Percentiles rank a stretch among this genome's conserved stretches.
Conservation (phyloP, 2,329 filamentous ascomycete genomes). For the Ophiostoma sp. region DNA sequence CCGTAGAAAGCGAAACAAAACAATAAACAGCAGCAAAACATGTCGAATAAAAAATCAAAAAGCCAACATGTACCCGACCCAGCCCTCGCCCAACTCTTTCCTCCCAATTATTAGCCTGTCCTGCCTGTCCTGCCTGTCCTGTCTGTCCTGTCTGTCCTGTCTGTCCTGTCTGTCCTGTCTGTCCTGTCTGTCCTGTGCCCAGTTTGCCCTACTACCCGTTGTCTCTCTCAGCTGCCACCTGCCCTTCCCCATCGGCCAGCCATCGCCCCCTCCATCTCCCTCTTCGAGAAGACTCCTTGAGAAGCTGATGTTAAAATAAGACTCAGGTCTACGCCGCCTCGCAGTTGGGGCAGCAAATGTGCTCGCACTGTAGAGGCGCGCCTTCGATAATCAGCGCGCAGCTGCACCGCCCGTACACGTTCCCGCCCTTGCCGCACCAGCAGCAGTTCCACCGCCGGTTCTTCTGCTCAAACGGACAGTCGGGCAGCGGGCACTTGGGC, state of each 20-base stretch:
- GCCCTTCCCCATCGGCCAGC: background rate
- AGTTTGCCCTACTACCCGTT: background rate
- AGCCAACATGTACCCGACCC: background rate
- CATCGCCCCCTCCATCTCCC: background rate
- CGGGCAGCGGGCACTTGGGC: slow-evolving; percentile 43
- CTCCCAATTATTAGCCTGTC: background rate
- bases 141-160: too few species aligned
- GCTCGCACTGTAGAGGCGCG: slow-evolving; percentile 47
- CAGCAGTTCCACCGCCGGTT: slow-evolving; percentile 52
- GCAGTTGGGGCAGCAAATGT: slow-evolving; percentile 50
- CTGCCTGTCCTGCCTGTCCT: too few species aligned
- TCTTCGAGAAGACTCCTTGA: background rate
- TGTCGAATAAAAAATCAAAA: background rate
- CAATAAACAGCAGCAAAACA: background rate
- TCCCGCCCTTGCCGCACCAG: slow-evolving; percentile 52
- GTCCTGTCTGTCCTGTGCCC: too few species aligned
- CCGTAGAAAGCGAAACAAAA: background rate
- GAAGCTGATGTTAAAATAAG: background rate
- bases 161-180: too few species aligned
- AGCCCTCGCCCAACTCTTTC: slow-evolving; percentile 1
- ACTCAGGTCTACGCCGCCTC: slow-evolving; percentile 32
- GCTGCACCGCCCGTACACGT: slow-evolving; percentile 46
- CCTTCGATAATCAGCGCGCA: slow-evolving; percentile 51
- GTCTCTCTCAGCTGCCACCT: background rate
- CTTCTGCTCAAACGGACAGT: slow-evolving; percentile 47